A percentile compares a stretch with the other conserved stretches of the same genome.
These are phyloP conservation scores for Diplodia sapinea DNA, from an alignment of 2,329 filamentous ascomycete genomes.

Conservation along the genomic window DNA sequence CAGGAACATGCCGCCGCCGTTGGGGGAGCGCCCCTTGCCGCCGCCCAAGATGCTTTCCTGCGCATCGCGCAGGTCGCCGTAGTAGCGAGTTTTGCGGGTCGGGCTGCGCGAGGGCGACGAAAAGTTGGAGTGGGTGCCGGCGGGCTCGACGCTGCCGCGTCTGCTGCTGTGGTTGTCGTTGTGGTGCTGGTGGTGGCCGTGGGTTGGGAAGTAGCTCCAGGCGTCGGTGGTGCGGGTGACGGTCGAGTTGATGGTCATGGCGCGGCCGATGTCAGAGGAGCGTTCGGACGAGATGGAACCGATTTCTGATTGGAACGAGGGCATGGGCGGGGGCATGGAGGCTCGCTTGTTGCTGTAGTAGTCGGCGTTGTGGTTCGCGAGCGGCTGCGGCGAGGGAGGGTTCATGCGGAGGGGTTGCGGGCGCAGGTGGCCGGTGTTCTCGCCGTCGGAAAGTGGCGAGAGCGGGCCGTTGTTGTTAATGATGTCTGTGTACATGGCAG, in stretches of 20 bases:
- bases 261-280: slow-evolving; percentile 38
- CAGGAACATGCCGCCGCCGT: slow-evolving; percentile 35
- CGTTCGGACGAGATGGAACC: slow-evolving; percentile 26
- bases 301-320: slow-evolving; percentile 8
- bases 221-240: slow-evolving; percentile 36
- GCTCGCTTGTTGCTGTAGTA: neutral
- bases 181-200: slow-evolving; percentile 34
- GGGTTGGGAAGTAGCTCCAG: slow-evolving; percentile 38
- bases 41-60: slow-evolving; percentile 43
- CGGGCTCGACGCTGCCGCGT: slow-evolving; percentile 14
- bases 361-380: slow-evolving; percentile 35
- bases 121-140: slow-evolving; percentile 23
- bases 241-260: slow-evolving; percentile 39
- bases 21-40: slow-evolving; percentile 33
- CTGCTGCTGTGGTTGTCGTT: slow-evolving; percentile 8
- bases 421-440: slow-evolving; percentile 36
- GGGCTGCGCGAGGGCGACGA: slow-evolving; percentile 35
- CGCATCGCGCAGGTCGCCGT: slow-evolving; percentile 55
- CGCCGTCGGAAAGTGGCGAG: slow-evolving; percentile 1
- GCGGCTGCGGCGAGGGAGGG: slow-evolving; percentile 49
- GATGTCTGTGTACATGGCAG: neutral
- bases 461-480: slow-evolving; percentile 34
- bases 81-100: slow-evolving; percentile 48
- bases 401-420: slow-evolving; percentile 56
- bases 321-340: slow-evolving; percentile 24